Evolutionary conservation across 2,329 filamentous ascomycete species (phyloP).

Genomic region (Colletotrichum horii): DNA sequence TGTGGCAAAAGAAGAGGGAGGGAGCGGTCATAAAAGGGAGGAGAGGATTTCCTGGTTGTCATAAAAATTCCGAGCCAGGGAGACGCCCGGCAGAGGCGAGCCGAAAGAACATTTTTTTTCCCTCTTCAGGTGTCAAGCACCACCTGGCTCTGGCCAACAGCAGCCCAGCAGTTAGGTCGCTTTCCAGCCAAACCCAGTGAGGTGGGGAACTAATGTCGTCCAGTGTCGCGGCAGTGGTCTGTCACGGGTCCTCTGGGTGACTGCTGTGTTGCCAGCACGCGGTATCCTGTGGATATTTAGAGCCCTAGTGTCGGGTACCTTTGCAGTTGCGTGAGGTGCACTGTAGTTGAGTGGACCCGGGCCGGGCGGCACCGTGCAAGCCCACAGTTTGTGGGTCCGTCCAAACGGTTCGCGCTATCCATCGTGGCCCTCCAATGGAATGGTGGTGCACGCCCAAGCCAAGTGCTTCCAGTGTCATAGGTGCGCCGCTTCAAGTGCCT

Average conservation of each 20-base stretch:
- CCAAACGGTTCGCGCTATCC: neutral
- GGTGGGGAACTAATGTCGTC: neutral
- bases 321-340: neutral
- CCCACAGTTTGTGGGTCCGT: neutral
- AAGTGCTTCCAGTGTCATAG: neutral
- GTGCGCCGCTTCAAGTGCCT: neutral
- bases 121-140: neutral
- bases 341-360: neutral
- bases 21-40: neutral
- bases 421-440: neutral
- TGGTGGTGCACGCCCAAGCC: neutral
- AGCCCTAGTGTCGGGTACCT: no score
- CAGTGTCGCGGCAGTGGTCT: neutral
- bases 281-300: neutral
- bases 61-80: slow-evolving; percentile 13
- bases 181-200: no score
- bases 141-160: neutral
- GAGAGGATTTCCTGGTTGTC: slow-evolving; percentile 16
- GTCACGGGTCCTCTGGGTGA: neutral
- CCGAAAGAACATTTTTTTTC: neutral
- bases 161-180: neutral
- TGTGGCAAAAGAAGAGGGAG: neutral
- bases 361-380: neutral
- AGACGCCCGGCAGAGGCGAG: slow-evolving; percentile 2
- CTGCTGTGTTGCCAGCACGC: neutral